Base-by-base conservation (phyloP, 768 basidiomycete genomes). In the Tricholoma furcatifolium region DNA sequence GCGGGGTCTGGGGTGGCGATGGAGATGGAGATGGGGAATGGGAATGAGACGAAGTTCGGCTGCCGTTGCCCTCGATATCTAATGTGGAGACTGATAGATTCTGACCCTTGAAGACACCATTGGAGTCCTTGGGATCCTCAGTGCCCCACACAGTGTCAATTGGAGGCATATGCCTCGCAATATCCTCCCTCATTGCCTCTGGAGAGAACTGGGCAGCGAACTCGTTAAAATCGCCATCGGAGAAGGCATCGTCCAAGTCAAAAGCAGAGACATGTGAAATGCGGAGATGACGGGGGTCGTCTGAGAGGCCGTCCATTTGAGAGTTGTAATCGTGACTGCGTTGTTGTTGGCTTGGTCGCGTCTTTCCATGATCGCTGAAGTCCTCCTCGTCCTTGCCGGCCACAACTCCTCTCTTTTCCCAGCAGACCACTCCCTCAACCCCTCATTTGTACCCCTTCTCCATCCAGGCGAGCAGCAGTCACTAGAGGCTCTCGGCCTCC, bases 391-490 rank as follows among this genome's bases (percentile, higher is more conserved):
- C 48, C 84, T 97, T 43, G 85, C 89, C 2, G 94, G 93, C 34
- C 93, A 97, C 71, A 76, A 82, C 4, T 95, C 94, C 0, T 89
- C 91, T 1, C 75, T 97, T 47, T 93, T 97, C 69, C 77, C 82
- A 15, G 61, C 69, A 21, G 84, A 81, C 51, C 73, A 82, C 53
- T 71, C 70, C 30, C 64, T 90, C 38, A 79, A 84, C 62, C 81
- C 88, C 4, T 78, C 84, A 0, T 86, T 93, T 61, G 53, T 68
- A 6, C 75, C 83, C 3, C 81, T 93, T 14, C 80, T 97, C 3
- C 93, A 97, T 62, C 93, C 93, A 2, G 93, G 93, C 9, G 93
- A 96, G 64, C 79, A 85, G 48, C 83, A 93, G 66, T 88, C 85
- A 57, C 78, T 95, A n/a, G 86, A 92, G 62, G 79, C 82, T 9